Conservation (phyloP, 2,329 filamentous ascomycete species). For the Cytospora piceae region DNA sequence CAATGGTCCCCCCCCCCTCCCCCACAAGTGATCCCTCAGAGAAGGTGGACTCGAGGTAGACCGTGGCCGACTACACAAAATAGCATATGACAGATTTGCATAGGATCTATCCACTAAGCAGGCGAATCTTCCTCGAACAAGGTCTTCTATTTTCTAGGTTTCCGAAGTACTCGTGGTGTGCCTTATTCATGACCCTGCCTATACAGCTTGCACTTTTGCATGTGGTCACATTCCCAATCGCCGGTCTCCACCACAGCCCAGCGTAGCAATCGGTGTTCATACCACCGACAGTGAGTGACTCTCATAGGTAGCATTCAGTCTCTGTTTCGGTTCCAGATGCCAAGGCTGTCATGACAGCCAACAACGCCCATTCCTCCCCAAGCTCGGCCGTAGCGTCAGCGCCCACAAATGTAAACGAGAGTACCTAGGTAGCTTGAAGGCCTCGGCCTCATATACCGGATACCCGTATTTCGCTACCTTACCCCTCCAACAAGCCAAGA, state of each 20-base stretch:
- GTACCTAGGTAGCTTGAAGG: background rate
- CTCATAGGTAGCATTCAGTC: background rate
- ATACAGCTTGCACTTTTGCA: too few relatives aligned
- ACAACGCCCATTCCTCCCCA: background rate
- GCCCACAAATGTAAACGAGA: background rate
- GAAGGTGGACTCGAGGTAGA: background rate
- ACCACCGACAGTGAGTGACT: background rate
- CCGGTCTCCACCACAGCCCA: background rate
- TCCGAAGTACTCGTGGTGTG: too few relatives aligned
- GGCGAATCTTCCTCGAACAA: too few relatives aligned
- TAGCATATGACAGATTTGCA: too few relatives aligned
- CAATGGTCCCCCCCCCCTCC: too few relatives aligned
- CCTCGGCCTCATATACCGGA: background rate
- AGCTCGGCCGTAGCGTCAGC: background rate
- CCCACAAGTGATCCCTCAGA: background rate
- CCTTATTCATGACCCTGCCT: too few relatives aligned
- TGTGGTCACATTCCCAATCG: background rate
- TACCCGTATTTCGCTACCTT: background rate
- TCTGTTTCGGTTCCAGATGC: background rate
- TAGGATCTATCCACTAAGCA: too few relatives aligned
- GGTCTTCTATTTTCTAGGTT: too few relatives aligned
- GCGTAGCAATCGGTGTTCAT: too few relatives aligned
- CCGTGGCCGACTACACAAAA: too few relatives aligned
- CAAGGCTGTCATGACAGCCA: constrained; percentile 6
- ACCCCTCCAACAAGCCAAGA: too few relatives aligned